These are phyloP conservation scores for Paraconiothyrium sp. DNA, from an alignment of 2,329 filamentous ascomycete genomes.

Conservation along the genomic window DNA sequence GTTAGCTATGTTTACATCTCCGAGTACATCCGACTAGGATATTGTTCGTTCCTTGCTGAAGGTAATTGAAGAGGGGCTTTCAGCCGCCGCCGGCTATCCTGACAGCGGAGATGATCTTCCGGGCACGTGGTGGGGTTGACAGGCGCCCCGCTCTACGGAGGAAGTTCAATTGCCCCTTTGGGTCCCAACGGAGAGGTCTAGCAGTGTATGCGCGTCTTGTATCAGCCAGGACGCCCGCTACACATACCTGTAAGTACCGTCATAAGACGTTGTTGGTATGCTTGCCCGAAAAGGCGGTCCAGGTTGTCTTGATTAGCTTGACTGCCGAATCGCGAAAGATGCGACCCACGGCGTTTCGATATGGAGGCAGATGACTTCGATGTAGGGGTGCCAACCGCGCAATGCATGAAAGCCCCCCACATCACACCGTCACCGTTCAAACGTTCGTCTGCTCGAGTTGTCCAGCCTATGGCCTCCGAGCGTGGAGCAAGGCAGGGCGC, in stretches of 20 bases:
- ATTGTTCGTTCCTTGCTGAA: background rate
- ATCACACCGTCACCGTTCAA: constrained; percentile 22
- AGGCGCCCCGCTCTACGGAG: constrained; percentile 13
- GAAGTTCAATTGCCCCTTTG: constrained; percentile 8
- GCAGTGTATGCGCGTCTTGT: constrained; percentile 16
- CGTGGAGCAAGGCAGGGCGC: constrained; percentile 25
- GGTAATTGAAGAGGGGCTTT: background rate
- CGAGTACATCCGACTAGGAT: background rate
- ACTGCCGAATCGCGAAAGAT: constrained; percentile 1
- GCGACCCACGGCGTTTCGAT: constrained; percentile 24
- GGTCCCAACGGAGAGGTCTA: constrained; percentile 12
- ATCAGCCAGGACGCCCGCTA: constrained; percentile 11
- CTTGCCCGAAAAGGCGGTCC: background rate
- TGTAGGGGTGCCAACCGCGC: constrained; percentile 5
- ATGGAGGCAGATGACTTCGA: constrained; percentile 14
- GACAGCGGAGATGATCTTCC: constrained; percentile 14
- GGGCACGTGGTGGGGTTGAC: constrained; percentile 16
- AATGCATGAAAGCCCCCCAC: constrained; percentile 17
- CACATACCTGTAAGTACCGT: background rate
- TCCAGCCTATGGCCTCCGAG: constrained; percentile 20
- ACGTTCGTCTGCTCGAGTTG: constrained; percentile 4
- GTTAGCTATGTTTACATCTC: background rate
- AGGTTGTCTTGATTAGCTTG: background rate
- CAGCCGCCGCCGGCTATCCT: constrained; percentile 14
- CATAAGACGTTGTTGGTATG: background rate